phyloP scores from a whole-genome alignment of 768 basidiomycete species.

The Boletus rufocinnamomeus region DNA sequence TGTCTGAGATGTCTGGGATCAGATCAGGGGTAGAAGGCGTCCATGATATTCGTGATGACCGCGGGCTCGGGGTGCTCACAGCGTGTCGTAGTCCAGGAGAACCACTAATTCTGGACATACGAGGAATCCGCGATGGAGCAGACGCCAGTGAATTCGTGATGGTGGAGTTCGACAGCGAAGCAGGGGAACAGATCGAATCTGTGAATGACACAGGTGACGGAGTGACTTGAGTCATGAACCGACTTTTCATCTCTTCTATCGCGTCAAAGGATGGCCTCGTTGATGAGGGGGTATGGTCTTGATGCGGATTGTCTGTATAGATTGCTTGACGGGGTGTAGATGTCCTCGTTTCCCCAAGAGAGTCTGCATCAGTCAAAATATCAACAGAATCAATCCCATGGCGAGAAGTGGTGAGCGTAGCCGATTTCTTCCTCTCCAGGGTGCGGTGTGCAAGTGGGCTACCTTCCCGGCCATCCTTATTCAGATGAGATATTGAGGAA shows the following conservation, averaged over 20 bases:
- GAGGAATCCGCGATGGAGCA: conserved; percentile 34
- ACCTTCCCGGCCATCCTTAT: conserved; percentile 23
- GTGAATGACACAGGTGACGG: conserved; percentile 29
- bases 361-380: conserved; percentile 1
- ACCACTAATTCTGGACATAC: conserved; percentile 23
- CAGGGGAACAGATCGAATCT: conserved; percentile 20
- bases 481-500: conserved; percentile 21
- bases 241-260: conserved; percentile 63
- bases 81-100: conserved; percentile 32
- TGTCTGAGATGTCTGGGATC: conserved; percentile 61
- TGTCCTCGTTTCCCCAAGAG: conserved; percentile 16
- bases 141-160: conserved; percentile 9
- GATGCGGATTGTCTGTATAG: conserved; percentile 15
- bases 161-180: conserved; percentile 14
- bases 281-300: conserved; percentile 10
- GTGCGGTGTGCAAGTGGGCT: conserved; percentile 34
- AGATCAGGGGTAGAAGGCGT: conserved; percentile 59
- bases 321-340: conserved; percentile 11
- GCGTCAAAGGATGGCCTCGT: conserved; percentile 47
- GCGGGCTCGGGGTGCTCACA: conserved; percentile 31
- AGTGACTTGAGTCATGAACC: conserved; percentile 44
- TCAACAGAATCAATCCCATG: conserved; percentile 6
- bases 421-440: conserved; percentile 23
- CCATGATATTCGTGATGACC: conserved; percentile 33
- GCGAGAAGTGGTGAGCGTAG: conserved; percentile 10